Conservation (phyloP, 768 basidiomycete species). For the Hirschioporus abietinus region DNA sequence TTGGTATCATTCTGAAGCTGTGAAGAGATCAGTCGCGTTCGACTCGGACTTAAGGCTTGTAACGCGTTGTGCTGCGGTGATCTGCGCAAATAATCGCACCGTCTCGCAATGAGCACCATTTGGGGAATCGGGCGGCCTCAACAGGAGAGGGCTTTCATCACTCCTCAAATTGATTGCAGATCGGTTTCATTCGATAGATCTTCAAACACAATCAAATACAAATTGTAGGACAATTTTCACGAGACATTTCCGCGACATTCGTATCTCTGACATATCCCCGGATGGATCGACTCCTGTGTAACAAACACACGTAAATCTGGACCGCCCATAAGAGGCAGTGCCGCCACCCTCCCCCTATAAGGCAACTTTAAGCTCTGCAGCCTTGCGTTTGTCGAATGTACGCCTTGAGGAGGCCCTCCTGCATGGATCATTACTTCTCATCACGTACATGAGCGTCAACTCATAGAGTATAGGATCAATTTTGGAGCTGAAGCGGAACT, state of each 20-base stretch:
- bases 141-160: background rate
- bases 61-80: background rate
- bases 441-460: background rate
- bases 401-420: background rate
- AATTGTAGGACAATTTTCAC: background rate
- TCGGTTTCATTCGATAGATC: background rate
- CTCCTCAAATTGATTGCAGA: background rate
- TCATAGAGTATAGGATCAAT: background rate
- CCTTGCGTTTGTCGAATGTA: background rate
- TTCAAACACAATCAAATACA: background rate
- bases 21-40: too few species aligned
- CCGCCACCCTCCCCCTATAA: background rate
- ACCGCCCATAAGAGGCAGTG: background rate
- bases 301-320: background rate
- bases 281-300: background rate
- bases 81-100: background rate
- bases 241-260: background rate
- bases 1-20: too few species aligned
- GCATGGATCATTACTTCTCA: slow-evolving; percentile 1
- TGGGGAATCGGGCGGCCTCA: background rate
- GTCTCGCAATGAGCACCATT: background rate
- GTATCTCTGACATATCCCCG: background rate
- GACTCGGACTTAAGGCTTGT: too few species aligned
- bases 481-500: background rate
- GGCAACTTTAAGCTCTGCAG: background rate